Evolutionary conservation across 179 eudicot genomes (phyloP), one percentile per base, ranked within the genome.

Genomic region (Heliamphora pulchella): DNA sequence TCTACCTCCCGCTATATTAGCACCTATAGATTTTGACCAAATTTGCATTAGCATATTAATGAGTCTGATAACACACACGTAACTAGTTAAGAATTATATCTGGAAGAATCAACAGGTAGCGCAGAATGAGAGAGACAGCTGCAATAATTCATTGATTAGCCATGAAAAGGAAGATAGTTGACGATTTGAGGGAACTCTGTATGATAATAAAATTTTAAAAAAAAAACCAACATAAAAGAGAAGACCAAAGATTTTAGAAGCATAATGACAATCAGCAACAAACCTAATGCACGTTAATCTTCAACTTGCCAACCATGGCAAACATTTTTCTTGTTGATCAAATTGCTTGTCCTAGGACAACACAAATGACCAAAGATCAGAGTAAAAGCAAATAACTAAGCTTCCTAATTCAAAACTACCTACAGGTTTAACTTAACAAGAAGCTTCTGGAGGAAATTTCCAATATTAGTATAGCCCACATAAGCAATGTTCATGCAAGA

Each of bases 1-100:
- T 91, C 98, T 89, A 80, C 96, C 98, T 82, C 98, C 97, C 39
- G 98, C 98, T 44, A 93, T 90, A 88, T 91, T 87, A 63, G 98
- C 82, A 69, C 98, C 98, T 94, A 86, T 8, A 82, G 39, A 74
- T 74, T 75, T 70, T 72, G 83, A 78, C 64, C 53, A 69, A 55
- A 80, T 43, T 57, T 69, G 54, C 8, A 63, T 71, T 53, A 72
- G 74, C 71, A 74, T 44, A 59, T 20, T 14, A 50, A 71, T 75
- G 4, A 13, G 47, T 14, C 31, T 8, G 5, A 22, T 43, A 44
- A 20, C 59, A 77, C 54, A 22, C 13, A 8, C 50, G 31, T 0
- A 48, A 71, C 41, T 0, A 53, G 1, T 20, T 17, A 48, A 4
- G 22, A 48, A 48, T 50, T 61, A 39, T 15, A 47, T 1, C 8